Percentiles rank a stretch among this genome's conserved stretches.
Conservation (phyloP, 768 basidiomycete genomes). For the Tricholoma hemisulphureum region DNA sequence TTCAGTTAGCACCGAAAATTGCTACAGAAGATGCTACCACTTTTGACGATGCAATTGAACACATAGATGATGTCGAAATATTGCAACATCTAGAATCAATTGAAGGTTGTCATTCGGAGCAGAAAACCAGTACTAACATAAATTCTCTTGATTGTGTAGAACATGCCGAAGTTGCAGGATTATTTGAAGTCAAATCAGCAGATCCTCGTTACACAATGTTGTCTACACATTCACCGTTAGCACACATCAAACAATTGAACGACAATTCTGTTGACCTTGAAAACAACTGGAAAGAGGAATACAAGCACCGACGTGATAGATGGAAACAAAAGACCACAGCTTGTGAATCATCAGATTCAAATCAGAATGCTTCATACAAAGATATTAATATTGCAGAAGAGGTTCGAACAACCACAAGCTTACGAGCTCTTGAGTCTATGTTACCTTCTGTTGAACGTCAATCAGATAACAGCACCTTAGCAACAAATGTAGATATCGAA, state of each 20-base stretch:
- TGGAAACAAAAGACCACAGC: background rate
- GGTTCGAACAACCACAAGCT: background rate
- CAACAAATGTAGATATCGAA: conserved; percentile 10
- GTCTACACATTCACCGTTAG: background rate
- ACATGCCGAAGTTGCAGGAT: background rate
- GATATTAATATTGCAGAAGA: too few relatives aligned
- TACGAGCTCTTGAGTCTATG: background rate
- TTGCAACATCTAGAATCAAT: background rate
- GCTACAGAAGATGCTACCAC: background rate
- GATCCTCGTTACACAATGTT: background rate
- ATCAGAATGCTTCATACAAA: too few relatives aligned
- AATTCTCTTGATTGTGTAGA: background rate
- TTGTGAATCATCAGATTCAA: background rate
- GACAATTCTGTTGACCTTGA: background rate
- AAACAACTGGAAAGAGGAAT: background rate
- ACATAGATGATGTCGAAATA: background rate
- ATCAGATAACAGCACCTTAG: background rate
- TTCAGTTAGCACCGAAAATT: conserved; percentile 17
- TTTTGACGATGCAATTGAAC: background rate
- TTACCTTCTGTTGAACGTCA: too few relatives aligned
- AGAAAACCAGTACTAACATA: background rate
- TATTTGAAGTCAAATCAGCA: background rate
- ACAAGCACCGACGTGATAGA: background rate
- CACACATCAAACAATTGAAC: background rate
- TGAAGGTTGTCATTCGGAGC: background rate